Evolutionary conservation across 164 flowering plant species (phyloP), one percentile per base, ranked within the genome.

Genomic region (Piper longum): DNA sequence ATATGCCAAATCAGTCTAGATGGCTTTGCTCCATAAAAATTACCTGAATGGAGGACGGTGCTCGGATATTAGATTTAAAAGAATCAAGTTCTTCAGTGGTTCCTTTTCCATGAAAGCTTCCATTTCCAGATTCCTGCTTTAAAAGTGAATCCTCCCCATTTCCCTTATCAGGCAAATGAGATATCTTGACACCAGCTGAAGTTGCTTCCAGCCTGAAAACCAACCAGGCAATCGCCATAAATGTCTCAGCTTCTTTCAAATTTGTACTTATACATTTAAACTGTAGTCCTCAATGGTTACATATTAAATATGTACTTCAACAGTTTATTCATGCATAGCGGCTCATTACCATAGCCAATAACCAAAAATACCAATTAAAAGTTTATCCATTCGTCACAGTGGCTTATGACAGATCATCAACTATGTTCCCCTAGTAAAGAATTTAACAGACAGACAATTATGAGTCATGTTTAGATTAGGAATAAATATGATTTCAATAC

Each of bases 121-220:
- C 73, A 70, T 70, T 68, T 56, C 69, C 70, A 57, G 79, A 69
- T 62, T 58, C 41, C 62, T 74, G 73, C 58, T 66, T 71, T 43
- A 40, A 64, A 64, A 64, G 66, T 16, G 63, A 56, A 56, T 63
- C 57, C 43, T 68, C 70, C 54, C 60, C 56, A 55, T 39, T 62
- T 6, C 64, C 57, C 59, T 69, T 75, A 16, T 77, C 61, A 17
- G 66, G 67, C 4, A 82, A 74, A 48, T 77, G 78, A 48, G 59
- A 61, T 63, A 92, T 42, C 60, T 74, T 76, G 59, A 89, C 96
- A 55, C 85, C 86, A 26, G 74, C 56, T 16, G 87, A 71, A 9
- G 93, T 85, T 66, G 96, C 96, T 69, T 89, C 90, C 74, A 92
- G 73, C 80, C 96, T 92, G 74, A 51, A 77, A 60, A 63, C n/a